Evolutionary conservation across 176 grass and related monocot species (phyloP).

Genomic region (Musa troglodytarum): DNA sequence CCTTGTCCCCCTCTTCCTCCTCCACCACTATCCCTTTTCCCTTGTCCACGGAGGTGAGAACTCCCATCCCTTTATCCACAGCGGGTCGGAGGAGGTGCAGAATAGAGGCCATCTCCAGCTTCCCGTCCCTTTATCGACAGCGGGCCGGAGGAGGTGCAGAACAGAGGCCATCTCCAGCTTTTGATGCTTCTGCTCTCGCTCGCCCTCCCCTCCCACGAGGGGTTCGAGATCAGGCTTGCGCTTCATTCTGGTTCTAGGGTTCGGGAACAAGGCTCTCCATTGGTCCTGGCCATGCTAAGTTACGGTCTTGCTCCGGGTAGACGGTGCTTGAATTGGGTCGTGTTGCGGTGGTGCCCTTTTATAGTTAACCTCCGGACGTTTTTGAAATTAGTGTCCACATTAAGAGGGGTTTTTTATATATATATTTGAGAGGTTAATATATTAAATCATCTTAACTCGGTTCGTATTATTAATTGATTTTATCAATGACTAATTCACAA

Average conservation of each 20-base stretch:
- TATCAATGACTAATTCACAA: no score
- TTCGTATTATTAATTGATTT: no score
- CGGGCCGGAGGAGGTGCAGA: not conserved
- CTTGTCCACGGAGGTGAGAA: constrained; percentile 29
- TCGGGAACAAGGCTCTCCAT: constrained; percentile 24
- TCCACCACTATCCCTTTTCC: constrained; percentile 63
- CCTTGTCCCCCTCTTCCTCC: constrained; percentile 21
- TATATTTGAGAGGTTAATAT: no score
- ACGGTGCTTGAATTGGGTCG: not conserved
- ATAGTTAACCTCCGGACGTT: no score
- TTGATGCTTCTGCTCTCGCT: constrained; percentile 20
- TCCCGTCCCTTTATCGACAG: not conserved
- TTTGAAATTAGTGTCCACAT: no score
- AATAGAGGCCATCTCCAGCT: not conserved
- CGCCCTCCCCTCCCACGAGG: constrained; percentile 16
- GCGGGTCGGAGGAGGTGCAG: not conserved
- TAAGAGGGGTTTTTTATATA: no score
- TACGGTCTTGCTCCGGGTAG: not conserved
- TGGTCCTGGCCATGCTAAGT: constrained; percentile 30
- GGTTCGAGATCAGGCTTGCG: constrained; percentile 28
- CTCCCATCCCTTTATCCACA: constrained; percentile 6
- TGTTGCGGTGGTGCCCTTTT: no score
- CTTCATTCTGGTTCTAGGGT: constrained; percentile 26
- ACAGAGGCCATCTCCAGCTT: not conserved
- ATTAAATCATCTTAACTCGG: no score